Percentiles rank a stretch among this genome's conserved stretches.
These are phyloP conservation scores for Dittrichia graveolens DNA, from an alignment of 129 eudicot genomes.

Conservation along the genomic window DNA sequence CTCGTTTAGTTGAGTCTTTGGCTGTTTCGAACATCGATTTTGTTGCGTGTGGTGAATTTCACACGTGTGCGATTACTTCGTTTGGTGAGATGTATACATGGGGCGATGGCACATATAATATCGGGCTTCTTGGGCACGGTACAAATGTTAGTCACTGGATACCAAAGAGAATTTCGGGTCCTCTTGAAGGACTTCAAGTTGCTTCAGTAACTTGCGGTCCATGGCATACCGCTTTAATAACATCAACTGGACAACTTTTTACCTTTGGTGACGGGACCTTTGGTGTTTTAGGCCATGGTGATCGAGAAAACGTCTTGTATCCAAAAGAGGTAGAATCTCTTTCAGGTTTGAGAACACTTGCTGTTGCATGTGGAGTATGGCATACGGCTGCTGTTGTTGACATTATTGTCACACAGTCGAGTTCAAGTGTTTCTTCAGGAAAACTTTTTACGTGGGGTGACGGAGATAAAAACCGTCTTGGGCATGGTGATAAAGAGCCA, in stretches of 20 bases:
- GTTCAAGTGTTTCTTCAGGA: constrained; percentile 68
- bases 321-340: constrained; percentile 88
- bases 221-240: constrained; percentile 88
- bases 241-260: constrained; percentile 81
- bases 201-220: constrained; percentile 82
- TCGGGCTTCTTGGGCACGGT: constrained; percentile 92
- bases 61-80: constrained; percentile 82
- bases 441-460: constrained; percentile 97
- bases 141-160: constrained; percentile 92
- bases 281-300: constrained; percentile 89
- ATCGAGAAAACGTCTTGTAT: constrained; percentile 57
- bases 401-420: constrained; percentile 75
- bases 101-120: constrained; percentile 94
- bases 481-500: constrained; percentile 90
- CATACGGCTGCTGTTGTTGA: constrained; percentile 98
- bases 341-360: constrained; percentile 72
- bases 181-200: constrained; percentile 84
- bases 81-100: constrained; percentile 84
- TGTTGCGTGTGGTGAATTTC: constrained; percentile 95
- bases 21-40: constrained; percentile 56
- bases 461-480: constrained; percentile 89
- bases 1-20: constrained; percentile 73
- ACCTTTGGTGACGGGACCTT: constrained; percentile 98
- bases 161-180: constrained; percentile 81
- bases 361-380: constrained; percentile 98